Evolutionary conservation across 1,284 basidiomycete genomes (phyloP), one percentile per base, ranked within the genome.

Genomic region (Quambalaria eucalypti): DNA sequence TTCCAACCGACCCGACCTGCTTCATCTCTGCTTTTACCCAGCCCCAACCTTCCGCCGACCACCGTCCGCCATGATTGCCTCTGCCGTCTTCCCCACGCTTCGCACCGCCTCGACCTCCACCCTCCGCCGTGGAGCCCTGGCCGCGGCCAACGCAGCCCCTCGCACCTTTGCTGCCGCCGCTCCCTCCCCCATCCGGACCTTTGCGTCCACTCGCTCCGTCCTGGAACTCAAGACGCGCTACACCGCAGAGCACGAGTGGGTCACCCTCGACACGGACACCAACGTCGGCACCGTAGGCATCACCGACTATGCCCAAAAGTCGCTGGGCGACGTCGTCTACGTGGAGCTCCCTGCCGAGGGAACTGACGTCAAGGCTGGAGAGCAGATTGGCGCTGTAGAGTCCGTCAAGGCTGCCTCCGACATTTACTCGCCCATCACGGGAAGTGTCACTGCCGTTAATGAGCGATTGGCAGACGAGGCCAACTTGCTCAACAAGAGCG

Each of bases 341-440:
- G 90, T 98, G 54, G 95, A 98, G 77, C 82, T 98, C 53, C 89
- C 90, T 2, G 67, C 77, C 12, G 76, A 82, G n/a, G 90, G 87
- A 8, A 81, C 82, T 2, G 78, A 83, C 64, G 81, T 97, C 55
- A 76, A 78, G 33, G 80, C 86, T 77, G 90, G 89, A 96, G 93
- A 91, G 56, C 80, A 87, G 68, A 88, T 97, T 73, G 93, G 95
- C 53, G 89, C 90, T 6, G 90, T 98, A 26, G 93, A 98, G 79
- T 95, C 90, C 65, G 93, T 98, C 62, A 99, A 99, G 78, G 90
- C 92, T 39, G 90, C 91, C 30, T 95, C 91, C 6, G 92, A 96
- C 77, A 93, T 96, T 74, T 98, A 90, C 78, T 89, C 92, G 8
- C 95, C 93, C 33, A 83, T 97, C 40, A 88, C 89, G 4, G 95